A percentile compares a stretch with the other conserved stretches of the same genome.
phyloP scores from a whole-genome alignment of 1,284 basidiomycete species.

The Marasmius tenuissimus region DNA sequence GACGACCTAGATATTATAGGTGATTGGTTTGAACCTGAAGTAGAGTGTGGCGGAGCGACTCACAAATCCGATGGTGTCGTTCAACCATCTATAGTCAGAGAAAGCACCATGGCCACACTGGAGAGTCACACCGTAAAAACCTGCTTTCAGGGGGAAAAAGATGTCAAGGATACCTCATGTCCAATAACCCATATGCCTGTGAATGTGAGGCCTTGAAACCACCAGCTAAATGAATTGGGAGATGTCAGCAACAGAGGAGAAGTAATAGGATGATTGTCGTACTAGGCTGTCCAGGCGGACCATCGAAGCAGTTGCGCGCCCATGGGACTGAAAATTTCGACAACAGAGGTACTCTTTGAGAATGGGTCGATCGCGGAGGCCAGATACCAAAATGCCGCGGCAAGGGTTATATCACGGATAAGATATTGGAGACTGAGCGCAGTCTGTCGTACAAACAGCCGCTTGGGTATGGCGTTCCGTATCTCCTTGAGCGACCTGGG shows the following conservation, averaged over 20 bases:
- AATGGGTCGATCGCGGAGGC: constrained; percentile 49
- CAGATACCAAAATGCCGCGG: constrained; percentile 40
- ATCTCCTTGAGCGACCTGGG: constrained; percentile 53
- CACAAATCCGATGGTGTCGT: constrained; percentile 44
- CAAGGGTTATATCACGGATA: constrained; percentile 47
- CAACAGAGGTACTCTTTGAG: constrained; percentile 27
- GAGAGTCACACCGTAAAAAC: not conserved
- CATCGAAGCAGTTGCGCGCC: constrained; percentile 39
- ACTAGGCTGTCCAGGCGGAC: constrained; percentile 13
- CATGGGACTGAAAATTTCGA: constrained; percentile 29
- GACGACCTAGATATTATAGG: constrained; percentile 27
- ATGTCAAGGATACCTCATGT: constrained; percentile 44
- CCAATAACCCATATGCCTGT: constrained; percentile 66
- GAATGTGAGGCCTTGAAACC: constrained; percentile 61
- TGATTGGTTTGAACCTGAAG: not conserved
- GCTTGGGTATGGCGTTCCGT: constrained; percentile 49
- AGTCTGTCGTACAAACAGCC: constrained; percentile 43
- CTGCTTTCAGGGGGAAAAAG: not conserved
- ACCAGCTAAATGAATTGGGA: constrained; percentile 36
- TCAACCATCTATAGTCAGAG: constrained; percentile 27
- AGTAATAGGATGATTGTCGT: not conserved
- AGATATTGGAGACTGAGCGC: constrained; percentile 38
- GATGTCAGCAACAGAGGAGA: not conserved
- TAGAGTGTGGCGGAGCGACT: constrained; percentile 16
- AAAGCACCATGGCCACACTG: constrained; percentile 37